Conservation (phyloP, 2,329 filamentous ascomycete species). For the Phyllosticta paracitricarpa region DNA sequence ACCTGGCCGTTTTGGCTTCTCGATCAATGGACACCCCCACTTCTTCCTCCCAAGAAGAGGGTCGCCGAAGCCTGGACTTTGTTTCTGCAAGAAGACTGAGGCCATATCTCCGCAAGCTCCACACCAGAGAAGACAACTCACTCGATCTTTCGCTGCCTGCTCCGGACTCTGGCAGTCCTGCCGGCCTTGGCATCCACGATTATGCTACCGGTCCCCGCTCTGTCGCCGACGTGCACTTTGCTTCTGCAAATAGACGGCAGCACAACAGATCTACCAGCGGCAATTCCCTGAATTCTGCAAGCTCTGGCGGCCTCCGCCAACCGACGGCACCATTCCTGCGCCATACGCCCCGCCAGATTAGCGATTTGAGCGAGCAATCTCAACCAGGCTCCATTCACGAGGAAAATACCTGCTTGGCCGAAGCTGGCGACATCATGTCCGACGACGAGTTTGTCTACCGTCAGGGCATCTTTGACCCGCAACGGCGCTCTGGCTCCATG, state of each 20-base stretch:
- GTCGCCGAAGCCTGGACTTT: slow-evolving; percentile 13
- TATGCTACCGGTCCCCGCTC: slow-evolving; percentile 29
- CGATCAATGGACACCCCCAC: slow-evolving; percentile 1
- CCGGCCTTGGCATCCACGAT: slow-evolving; percentile 46
- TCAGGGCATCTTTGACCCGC: slow-evolving; percentile 28
- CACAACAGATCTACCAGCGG: slow-evolving; percentile 42
- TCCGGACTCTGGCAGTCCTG: slow-evolving; percentile 42
- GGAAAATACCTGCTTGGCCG: slow-evolving; percentile 32
- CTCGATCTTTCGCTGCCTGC: slow-evolving; percentile 47
- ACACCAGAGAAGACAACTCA: slow-evolving; percentile 38
- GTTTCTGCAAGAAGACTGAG: slow-evolving; percentile 38
- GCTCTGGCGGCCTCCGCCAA: slow-evolving; percentile 35
- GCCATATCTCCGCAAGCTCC: slow-evolving; percentile 45
- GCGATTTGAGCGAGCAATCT: slow-evolving; percentile 41
- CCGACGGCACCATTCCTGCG: slow-evolving; percentile 46
- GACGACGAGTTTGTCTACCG: slow-evolving; percentile 35
- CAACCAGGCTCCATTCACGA: slow-evolving; percentile 40
- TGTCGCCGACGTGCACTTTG: slow-evolving; percentile 35
- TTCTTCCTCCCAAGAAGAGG: slow-evolving; percentile 4
- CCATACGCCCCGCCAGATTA: slow-evolving; percentile 45
- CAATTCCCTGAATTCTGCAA: slow-evolving; percentile 43
- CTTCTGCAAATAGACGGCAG: slow-evolving; percentile 34
- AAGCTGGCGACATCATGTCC: slow-evolving; percentile 35
- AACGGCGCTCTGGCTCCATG: slow-evolving; percentile 35
- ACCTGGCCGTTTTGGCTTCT: slow-evolving; percentile 9